Percentiles rank a stretch among this genome's conserved stretches.
These are phyloP conservation scores for Mariannaea sp. DNA, from an alignment of 2,329 filamentous ascomycete species.

Conservation along the genomic window DNA sequence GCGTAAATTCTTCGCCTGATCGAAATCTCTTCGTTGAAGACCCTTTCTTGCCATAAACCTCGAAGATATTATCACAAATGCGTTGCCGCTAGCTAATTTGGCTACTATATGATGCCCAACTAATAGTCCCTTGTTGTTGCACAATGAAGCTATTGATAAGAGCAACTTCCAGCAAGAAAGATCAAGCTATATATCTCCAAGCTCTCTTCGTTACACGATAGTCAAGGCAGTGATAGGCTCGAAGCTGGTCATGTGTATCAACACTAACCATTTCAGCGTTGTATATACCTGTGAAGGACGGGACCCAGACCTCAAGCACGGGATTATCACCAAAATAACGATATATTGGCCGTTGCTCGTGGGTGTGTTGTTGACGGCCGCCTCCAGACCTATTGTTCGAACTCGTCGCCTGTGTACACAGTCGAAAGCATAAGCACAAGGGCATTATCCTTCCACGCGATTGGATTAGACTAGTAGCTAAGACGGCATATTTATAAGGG, in stretches of 20 bases:
- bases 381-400: constrained; percentile 1
- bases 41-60: too few species aligned
- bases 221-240: constrained; percentile 1
- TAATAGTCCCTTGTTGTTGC: neutral
- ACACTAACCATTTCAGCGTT: neutral
- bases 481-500: neutral
- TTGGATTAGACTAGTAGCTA: constrained; percentile 8
- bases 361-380: neutral
- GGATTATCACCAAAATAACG: neutral
- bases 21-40: too few species aligned
- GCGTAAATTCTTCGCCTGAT: too few species aligned
- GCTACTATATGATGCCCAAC: neutral
- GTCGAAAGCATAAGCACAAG: constrained; percentile 3
- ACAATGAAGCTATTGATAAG: constrained; percentile 5
- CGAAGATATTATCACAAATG: neutral
- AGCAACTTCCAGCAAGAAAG: constrained; percentile 4
- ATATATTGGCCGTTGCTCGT: neutral
- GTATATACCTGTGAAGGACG: neutral
- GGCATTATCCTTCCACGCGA: constrained; percentile 5
- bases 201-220: neutral
- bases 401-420: constrained; percentile 4
- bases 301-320: neutral
- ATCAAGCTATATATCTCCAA: constrained; percentile 3
- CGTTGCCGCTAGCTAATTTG: neutral
- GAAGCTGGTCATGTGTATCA: neutral